Base-by-base conservation (phyloP, 2,329 filamentous ascomycete genomes). In the Domatiomyces globalis region DNA sequence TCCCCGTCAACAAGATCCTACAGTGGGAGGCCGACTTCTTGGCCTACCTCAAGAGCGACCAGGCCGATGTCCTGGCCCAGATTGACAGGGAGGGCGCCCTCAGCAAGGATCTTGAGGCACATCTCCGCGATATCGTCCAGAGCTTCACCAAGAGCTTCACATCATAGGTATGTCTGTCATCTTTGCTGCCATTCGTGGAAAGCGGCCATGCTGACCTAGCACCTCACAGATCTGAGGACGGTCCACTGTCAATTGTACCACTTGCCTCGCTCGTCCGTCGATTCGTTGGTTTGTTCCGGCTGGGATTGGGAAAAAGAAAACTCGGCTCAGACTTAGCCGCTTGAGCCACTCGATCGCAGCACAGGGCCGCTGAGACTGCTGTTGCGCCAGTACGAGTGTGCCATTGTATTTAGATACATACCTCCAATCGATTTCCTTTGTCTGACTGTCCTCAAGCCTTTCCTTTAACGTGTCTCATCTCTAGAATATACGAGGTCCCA, bases 21-120 rank as follows among this genome's bases (percentile, higher is more conserved):
- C 72, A 81, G 71, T 98, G 90, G 88, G 92, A 98, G 80, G 63
- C 83, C 66, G 90, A 96, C 75, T 94, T 94, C 84, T 78, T 95
- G 58, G 75, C 84, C 62, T 86, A 95, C 79, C 78, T 98, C 68
- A 88, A 83, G 80, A 84, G 80, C 71, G 94, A 90, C 78, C 85
- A 95, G 80, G 66, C 79, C 48, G 88, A 89, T 59, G 73, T 96
- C 60, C 74, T 95, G 59, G 76, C 81, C 65, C 84, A 80, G 65
- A 95, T 98, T 63, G 88, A 94, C 67, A 92, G 90, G 81, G 88
- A 96, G 80, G 90, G 90, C 71, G 79, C 87, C 59, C 73, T 98
- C 70, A 92, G 85, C 84, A 95, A 95, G 82, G 90, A 95, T 42
- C 77, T 88, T 48, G 92, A 73, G 65, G 63, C 61, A 46, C 63